phyloP scores from a whole-genome alignment of 176 grass and related monocot genomes.

The Tillandsia fasciculata region DNA sequence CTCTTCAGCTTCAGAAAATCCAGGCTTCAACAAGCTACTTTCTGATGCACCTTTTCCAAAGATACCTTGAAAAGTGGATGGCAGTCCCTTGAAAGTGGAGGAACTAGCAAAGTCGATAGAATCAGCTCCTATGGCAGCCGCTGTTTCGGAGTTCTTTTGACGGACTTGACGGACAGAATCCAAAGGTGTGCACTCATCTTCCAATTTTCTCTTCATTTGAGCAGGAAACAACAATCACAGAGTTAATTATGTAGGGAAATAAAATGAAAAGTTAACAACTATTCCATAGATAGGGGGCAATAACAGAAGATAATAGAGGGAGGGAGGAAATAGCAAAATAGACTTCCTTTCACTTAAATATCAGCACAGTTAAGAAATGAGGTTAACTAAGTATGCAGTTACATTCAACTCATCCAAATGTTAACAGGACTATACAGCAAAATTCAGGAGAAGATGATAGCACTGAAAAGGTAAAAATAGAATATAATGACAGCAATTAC shows the following conservation, averaged over 20 bases:
- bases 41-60: constrained; percentile 28
- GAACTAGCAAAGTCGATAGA: constrained; percentile 12
- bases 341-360: not conserved
- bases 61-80: constrained; percentile 13
- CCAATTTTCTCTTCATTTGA: constrained; percentile 22
- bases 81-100: constrained; percentile 8
- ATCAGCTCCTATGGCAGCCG: constrained; percentile 14
- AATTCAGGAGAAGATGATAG: no score
- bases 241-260: not conserved
- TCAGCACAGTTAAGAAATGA: not conserved
- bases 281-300: not conserved
- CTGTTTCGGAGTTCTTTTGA: constrained; percentile 5
- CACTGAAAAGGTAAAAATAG: no score
- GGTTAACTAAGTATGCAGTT: not conserved
- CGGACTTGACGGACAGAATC: constrained; percentile 14
- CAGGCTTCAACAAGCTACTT: constrained; percentile 2
- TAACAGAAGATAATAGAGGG: not conserved
- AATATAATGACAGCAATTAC: no score
- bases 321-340: no score
- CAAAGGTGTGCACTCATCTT: constrained; percentile 17
- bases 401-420: not conserved
- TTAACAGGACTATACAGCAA: not conserved
- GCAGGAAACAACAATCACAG: constrained; percentile 12
- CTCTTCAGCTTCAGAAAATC: constrained; percentile 16
- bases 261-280: not conserved